Base-by-base conservation (phyloP, 306 rosid genomes). In the Casuarina equisetifolia region DNA sequence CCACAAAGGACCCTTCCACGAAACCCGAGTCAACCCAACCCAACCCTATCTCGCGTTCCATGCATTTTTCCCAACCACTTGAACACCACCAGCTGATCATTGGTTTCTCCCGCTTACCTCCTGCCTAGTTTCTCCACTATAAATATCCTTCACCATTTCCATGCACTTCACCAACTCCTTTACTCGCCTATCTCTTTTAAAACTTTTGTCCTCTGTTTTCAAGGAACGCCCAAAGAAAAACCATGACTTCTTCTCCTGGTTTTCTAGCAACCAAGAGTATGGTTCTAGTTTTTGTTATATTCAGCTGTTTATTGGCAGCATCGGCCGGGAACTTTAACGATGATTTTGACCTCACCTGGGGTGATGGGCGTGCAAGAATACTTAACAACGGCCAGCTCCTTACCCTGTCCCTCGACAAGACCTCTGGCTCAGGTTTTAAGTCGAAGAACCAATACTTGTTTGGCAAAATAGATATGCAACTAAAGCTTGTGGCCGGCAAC, bases 401-500 rank as follows among this genome's bases (percentile, higher is more conserved):
- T 35, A 81, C 91, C 3, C 71, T 88, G 61, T 85, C 91, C 73
- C 82, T 88, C 1, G 91, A 88, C 81, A 81, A 83, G 17, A 6
- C 62, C 74, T 88, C 91, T 57, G 91, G 91, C 80, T 85, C 89
- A 19, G 91, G 91, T 11, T 83, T 88, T 68, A 76, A 44, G 52
- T 85, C 91, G 62, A 74, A 40, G 40, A 73, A 78, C 0, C 62
- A 90, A 36, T 90, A 85, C 81, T 77, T 90, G 73, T 90, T 88
- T 40, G 92, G 91, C 17, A 86, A 90, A 63, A 83, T 90, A 2
- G 91, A 90, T 83, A 90, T 86, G 88, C 92, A 90, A 62, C 63
- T 90, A 9, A 90, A 90, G 54, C 91, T 90, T 0, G 92, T 90
- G n/a, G 84, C 92, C 4, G 95, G 95, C 52, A 86, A 88, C 83